Base-by-base conservation (phyloP, 1,284 basidiomycete genomes). In the Tilletia walkeri region DNA sequence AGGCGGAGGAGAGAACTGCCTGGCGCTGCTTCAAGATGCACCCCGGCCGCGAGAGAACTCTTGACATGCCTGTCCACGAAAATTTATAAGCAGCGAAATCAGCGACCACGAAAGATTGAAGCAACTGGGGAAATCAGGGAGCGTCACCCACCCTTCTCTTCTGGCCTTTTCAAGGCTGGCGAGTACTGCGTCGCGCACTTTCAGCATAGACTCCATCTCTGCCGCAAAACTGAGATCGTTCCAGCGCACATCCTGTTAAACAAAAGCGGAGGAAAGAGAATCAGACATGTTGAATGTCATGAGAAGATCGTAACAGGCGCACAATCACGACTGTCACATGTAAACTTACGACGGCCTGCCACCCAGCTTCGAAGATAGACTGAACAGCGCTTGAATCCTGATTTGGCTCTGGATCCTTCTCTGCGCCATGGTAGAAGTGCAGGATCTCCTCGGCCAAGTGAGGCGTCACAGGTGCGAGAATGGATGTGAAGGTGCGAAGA, bases 371-470 rank as follows among this genome's bases (percentile, higher is more conserved):
- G 63, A 83, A 83, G 30, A 83, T 70, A 10, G 79, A 81, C 1
- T 53, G 38, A 12, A 74, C 71, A 1, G 49, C 67, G 34, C 47
- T 38, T 10, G 36, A 24, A 45, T 48, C 45, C 12, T 73, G 72
- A 36, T 67, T 69, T 0, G 65, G 66, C 7, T 38, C 63, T 0
- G 81, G 81, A 66, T 83, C 81, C 5, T 30, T 30, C 6, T 20
- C 68, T 4, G 76, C 76, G 0, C 77, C 79, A 30, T 66, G 66
- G 47, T 78, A 77, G 71, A 85, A 86, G 61, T 89, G 86, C 77
- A 92, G 88, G 65, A 96, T 89, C 82, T 99, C 95, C 85, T 98
- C 95, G 0, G 93, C 92, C 2, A 98, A 88, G 81, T 96, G 92
- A 2, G 96, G 95, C 4, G 92, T 86, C 38, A 98, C 90, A 0